Conservation (phyloP, 345 rosid species). For the Heritiera littoralis region DNA sequence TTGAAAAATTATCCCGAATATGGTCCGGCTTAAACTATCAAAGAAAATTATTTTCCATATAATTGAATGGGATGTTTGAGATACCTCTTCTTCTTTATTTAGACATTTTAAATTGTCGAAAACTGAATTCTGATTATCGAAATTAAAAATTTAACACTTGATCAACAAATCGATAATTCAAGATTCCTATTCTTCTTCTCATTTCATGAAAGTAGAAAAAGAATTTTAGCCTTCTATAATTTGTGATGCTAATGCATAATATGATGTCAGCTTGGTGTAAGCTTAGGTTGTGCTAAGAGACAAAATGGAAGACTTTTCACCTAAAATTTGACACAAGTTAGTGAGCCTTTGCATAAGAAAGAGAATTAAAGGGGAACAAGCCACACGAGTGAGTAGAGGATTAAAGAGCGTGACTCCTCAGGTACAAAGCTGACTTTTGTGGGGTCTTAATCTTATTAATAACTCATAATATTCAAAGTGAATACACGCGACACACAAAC, state of each 20-base stretch:
- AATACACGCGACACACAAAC: background rate
- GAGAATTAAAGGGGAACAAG: background rate
- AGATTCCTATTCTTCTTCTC: too few relatives aligned
- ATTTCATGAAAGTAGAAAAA: too few relatives aligned
- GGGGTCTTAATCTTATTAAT: conserved; percentile 13
- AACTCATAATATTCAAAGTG: background rate
- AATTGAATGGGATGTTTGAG: too few relatives aligned
- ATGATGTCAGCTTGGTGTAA: conserved; percentile 39
- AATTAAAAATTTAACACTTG: too few relatives aligned
- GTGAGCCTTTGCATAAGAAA: conserved; percentile 21
- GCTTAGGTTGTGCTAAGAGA: conserved; percentile 35
- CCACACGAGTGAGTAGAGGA: conserved; percentile 20
- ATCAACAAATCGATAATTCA: too few relatives aligned
- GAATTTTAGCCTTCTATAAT: too few relatives aligned
- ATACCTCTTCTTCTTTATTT: too few relatives aligned
- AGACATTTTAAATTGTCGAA: too few relatives aligned
- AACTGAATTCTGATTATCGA: too few relatives aligned
- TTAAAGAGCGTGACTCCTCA: background rate
- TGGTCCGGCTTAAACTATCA: too few relatives aligned
- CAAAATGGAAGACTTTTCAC: conserved; percentile 18
- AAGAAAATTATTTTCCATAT: too few relatives aligned
- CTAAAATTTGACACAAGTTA: conserved; percentile 14
- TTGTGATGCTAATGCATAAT: background rate
- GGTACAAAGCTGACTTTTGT: conserved; percentile 6
- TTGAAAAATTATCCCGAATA: too few relatives aligned